Percentiles rank a stretch among this genome's conserved stretches.
Conservation (phyloP, 305 asterid genomes). For the Ilex paraguariensis region DNA sequence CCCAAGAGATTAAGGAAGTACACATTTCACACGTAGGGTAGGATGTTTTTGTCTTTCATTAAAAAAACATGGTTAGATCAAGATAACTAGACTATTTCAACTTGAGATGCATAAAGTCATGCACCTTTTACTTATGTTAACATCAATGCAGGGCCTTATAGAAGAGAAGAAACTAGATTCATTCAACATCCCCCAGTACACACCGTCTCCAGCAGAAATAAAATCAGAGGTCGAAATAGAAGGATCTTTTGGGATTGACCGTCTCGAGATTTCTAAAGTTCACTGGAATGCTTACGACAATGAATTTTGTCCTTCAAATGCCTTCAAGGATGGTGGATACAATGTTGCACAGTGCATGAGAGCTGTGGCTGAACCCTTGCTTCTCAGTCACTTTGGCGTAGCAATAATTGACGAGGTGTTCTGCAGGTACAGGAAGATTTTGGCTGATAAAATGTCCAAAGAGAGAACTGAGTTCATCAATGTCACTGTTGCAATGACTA, state of each 20-base stretch:
- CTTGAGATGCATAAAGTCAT: too few relatives aligned
- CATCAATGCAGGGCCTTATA: constrained; percentile 33
- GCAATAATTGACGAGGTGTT: constrained; percentile 39
- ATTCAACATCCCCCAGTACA: constrained; percentile 46
- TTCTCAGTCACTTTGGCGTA: constrained; percentile 53
- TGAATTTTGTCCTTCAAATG: background rate
- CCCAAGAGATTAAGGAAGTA: too few relatives aligned
- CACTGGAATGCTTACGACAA: constrained; percentile 28
- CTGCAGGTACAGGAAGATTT: constrained; percentile 20
- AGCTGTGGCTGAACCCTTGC: constrained; percentile 59
- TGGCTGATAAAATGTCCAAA: constrained; percentile 28
- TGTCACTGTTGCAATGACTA: constrained; percentile 40
- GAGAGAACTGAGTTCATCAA: constrained; percentile 43
- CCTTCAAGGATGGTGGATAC: constrained; percentile 23
- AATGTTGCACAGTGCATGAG: constrained; percentile 51
- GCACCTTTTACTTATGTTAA: too few relatives aligned
- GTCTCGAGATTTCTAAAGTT: constrained; percentile 30
- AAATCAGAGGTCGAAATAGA: constrained; percentile 35
- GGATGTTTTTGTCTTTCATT: too few relatives aligned
- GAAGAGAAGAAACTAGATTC: constrained; percentile 43
- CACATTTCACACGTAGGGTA: too few relatives aligned
- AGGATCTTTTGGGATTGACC: constrained; percentile 40
- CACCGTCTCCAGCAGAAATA: constrained; percentile 42
- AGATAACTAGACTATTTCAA: too few relatives aligned
- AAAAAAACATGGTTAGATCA: too few relatives aligned